Percentiles rank a stretch among this genome's conserved stretches.
These are phyloP conservation scores for Prillingera fragicola DNA, from an alignment of 1,284 basidiomycete species.

Conservation along the genomic window DNA sequence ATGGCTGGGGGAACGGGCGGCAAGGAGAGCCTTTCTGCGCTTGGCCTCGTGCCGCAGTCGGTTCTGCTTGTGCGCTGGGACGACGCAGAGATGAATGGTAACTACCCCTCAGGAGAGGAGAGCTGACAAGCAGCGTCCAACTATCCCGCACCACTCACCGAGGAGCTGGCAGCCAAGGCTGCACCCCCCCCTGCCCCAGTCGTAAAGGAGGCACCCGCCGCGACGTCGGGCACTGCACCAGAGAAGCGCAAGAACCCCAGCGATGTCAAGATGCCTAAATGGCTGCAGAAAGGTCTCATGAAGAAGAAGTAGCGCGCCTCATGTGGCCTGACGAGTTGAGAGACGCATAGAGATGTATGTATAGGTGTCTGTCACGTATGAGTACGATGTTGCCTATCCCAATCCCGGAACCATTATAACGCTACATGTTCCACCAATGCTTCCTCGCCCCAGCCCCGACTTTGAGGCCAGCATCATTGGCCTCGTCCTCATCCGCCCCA, in stretches of 20 bases:
- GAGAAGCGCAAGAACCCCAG: constrained; percentile 41
- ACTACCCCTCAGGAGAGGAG: constrained; percentile 5
- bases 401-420: not conserved
- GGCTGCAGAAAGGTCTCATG: constrained; percentile 43
- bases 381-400: no score
- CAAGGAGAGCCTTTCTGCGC: constrained; percentile 34
- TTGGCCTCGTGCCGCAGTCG: constrained; percentile 47
- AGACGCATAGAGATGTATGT: no score
- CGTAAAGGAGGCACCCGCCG: constrained; percentile 9
- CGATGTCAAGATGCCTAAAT: constrained; percentile 12
- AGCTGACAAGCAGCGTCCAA: constrained; percentile 24
- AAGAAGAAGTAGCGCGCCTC: constrained; percentile 47
- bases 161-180: constrained; percentile 31
- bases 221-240: constrained; percentile 1
- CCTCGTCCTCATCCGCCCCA: not conserved
- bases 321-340: no score
- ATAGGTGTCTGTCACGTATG: no score
- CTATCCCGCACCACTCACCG: constrained; percentile 38
- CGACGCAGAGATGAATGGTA: constrained; percentile 45
- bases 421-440: constrained; percentile 11
- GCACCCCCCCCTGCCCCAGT: constrained; percentile 37
- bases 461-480: not conserved
- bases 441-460: constrained; percentile 7
- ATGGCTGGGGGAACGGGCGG: constrained; percentile 38
- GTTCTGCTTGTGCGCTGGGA: constrained; percentile 42